phyloP scores from a whole-genome alignment of 2,329 filamentous ascomycete species.

The Diaporthe capsici region DNA sequence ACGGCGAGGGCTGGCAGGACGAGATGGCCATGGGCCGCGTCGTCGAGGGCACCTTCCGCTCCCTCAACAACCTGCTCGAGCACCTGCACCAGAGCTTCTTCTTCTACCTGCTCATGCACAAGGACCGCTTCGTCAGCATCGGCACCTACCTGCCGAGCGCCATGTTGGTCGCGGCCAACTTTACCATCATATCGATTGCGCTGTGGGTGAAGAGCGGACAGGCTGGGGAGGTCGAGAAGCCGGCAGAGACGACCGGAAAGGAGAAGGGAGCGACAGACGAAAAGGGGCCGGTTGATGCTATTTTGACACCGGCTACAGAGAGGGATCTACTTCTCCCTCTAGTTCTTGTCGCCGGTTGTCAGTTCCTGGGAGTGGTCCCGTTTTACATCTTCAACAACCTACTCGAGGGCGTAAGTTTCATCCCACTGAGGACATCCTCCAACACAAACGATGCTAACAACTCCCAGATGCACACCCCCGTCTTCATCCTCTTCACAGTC shows the following conservation, averaged over 20 bases:
- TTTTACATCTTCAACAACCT: slow-evolving; percentile 89
- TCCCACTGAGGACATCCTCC: neutral
- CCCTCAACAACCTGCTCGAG: slow-evolving; percentile 95
- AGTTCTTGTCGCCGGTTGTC: slow-evolving; percentile 77
- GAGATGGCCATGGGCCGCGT: slow-evolving; percentile 95
- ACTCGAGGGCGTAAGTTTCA: slow-evolving; percentile 70
- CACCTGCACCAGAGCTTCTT: slow-evolving; percentile 99
- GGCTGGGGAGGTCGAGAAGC: slow-evolving; percentile 38
- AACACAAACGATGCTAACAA: slow-evolving; percentile 6
- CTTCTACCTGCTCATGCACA: slow-evolving; percentile 95
- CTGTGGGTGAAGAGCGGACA: slow-evolving; percentile 92
- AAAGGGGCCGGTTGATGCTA: slow-evolving; percentile 47
- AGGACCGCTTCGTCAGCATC: slow-evolving; percentile 95
- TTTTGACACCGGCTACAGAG: slow-evolving; percentile 58
- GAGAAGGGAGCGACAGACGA: slow-evolving; percentile 49
- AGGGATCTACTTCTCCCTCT: slow-evolving; percentile 81
- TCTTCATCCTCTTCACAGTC: slow-evolving; percentile 71
- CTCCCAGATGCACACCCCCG: slow-evolving; percentile 68
- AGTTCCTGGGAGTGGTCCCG: slow-evolving; percentile 84
- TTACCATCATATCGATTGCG: slow-evolving; percentile 94
- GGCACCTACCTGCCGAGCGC: slow-evolving; percentile 96
- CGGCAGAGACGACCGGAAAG: slow-evolving; percentile 52
- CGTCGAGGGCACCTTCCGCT: slow-evolving; percentile 91
- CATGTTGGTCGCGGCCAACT: slow-evolving; percentile 96
- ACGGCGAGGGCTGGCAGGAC: slow-evolving; percentile 94